Evolutionary conservation across 805 yeast species (phyloP).

Genomic region (Candida arabinofermentans): DNA sequence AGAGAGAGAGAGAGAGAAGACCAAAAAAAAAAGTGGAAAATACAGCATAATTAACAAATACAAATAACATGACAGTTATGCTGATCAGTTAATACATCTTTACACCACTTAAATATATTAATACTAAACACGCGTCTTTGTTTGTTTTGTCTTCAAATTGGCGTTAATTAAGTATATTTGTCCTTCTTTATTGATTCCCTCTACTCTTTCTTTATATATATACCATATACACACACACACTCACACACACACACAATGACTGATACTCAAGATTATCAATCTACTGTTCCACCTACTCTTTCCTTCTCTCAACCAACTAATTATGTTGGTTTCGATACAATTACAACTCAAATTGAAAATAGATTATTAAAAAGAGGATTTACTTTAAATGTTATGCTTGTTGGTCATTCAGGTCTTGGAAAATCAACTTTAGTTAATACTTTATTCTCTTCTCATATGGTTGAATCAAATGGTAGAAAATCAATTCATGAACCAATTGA

Average conservation of each 20-base stretch:
- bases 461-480: conserved; percentile 70
- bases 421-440: conserved; percentile 91
- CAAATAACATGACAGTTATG: too few relatives aligned
- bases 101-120: too few relatives aligned
- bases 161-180: too few relatives aligned
- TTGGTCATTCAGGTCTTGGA: conserved; percentile 91
- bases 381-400: conserved; percentile 90
- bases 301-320: conserved; percentile 50
- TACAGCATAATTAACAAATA: too few relatives aligned
- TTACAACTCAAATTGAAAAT: conserved; percentile 92
- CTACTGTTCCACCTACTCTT: not conserved
- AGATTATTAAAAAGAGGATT: conserved; percentile 89
- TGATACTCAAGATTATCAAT: conserved; percentile 2
- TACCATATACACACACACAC: not conserved
- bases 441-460: conserved; percentile 77
- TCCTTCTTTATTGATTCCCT: too few relatives aligned
- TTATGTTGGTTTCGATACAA: conserved; percentile 95
- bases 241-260: not conserved
- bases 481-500: conserved; percentile 66
- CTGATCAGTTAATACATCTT: too few relatives aligned
- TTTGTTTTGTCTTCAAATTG: too few relatives aligned
- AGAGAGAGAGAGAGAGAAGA: too few relatives aligned
- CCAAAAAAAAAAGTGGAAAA: too few relatives aligned
- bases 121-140: too few relatives aligned
- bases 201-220: too few relatives aligned